These are phyloP conservation scores for Kalmusia sp. DNA, from an alignment of 2,329 filamentous ascomycete species.

Conservation along the genomic window DNA sequence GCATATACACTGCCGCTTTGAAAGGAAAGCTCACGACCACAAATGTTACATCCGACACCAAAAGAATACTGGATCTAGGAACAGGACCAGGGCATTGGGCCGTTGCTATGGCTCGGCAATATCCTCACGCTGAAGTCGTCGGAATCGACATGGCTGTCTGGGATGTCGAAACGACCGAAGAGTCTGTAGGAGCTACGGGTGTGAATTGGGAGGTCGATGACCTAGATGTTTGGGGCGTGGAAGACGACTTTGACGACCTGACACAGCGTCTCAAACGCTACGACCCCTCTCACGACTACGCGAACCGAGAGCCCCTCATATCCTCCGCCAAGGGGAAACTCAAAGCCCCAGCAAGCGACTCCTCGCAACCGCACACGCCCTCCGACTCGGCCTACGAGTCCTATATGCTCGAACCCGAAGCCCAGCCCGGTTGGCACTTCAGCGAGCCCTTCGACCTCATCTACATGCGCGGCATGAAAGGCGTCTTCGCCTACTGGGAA, in stretches of 20 bases:
- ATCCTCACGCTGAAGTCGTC: constrained; percentile 56
- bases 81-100: constrained; percentile 60
- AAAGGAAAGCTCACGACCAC: constrained; percentile 47
- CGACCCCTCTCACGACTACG: constrained; percentile 32
- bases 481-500: constrained; percentile 56
- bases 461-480: constrained; percentile 57
- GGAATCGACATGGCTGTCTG: constrained; percentile 58
- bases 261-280: constrained; percentile 27
- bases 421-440: constrained; percentile 54
- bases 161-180: constrained; percentile 58
- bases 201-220: constrained; percentile 49
- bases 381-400: constrained; percentile 32
- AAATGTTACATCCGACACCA: constrained; percentile 28
- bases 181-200: constrained; percentile 31
- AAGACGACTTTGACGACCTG: constrained; percentile 35
- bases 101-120: constrained; percentile 53
- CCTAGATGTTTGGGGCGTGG: constrained; percentile 42
- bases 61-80: constrained; percentile 51
- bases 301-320: constrained; percentile 27
- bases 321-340: constrained; percentile 17
- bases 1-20: constrained; percentile 61
- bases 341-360: constrained; percentile 7
- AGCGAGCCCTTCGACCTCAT: constrained; percentile 58
- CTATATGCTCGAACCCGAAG: constrained; percentile 25
- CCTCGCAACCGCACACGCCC: constrained; percentile 21